phyloP scores from a whole-genome alignment of 2,329 filamentous ascomycete species.

The Aureobasidium mangrovei region DNA sequence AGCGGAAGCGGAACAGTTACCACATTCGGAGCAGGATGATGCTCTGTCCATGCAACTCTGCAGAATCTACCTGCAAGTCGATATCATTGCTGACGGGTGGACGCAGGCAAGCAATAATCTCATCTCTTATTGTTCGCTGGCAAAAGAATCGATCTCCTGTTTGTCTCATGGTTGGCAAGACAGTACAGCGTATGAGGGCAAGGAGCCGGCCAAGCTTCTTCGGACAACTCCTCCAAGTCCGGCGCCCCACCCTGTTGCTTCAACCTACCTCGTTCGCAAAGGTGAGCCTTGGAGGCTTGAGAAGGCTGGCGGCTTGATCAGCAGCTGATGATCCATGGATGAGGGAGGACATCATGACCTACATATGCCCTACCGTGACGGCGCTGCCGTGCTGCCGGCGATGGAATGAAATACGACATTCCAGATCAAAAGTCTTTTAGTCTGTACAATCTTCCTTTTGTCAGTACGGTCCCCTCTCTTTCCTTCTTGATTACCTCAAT shows the following conservation, averaged over 20 bases:
- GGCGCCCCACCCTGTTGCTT: constrained; percentile 7
- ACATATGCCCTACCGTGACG: neutral
- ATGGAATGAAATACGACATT: constrained; percentile 13
- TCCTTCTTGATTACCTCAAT: neutral
- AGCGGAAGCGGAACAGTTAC: constrained; percentile 9
- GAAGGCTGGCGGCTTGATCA: constrained; percentile 13
- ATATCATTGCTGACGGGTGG: constrained; percentile 12
- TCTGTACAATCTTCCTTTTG: constrained; percentile 2
- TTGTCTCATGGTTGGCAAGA: neutral
- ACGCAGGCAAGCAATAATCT: neutral
- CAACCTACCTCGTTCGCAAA: constrained; percentile 8
- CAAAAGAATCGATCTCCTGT: neutral
- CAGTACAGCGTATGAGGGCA: neutral
- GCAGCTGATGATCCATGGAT: constrained; percentile 12
- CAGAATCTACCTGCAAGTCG: constrained; percentile 11
- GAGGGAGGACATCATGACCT: constrained; percentile 10
- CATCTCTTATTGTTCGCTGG: neutral
- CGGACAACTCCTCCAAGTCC: constrained; percentile 13
- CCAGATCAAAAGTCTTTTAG: neutral
- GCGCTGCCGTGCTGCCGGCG: constrained; percentile 6
- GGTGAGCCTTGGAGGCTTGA: constrained; percentile 2
- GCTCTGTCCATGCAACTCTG: constrained; percentile 8
- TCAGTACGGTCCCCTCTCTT: neutral
- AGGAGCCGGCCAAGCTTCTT: constrained; percentile 3
- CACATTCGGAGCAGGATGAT: constrained; percentile 7